Conservation (phyloP, 371 early-diverging fungal species). For the Rhizopus delemar region DNA sequence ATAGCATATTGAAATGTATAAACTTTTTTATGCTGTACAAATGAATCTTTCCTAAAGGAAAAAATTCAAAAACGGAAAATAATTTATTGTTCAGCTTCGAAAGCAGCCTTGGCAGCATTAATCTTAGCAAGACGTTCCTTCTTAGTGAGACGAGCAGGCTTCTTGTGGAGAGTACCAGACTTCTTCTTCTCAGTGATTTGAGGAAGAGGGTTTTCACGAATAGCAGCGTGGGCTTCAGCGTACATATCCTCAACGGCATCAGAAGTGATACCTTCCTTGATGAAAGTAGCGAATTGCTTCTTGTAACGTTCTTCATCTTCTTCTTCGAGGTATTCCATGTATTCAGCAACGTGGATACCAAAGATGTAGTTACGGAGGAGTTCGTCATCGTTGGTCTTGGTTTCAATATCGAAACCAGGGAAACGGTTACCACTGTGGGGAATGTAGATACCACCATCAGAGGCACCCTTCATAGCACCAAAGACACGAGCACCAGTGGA, state of each 20-base stretch:
- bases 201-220: slow-evolving; percentile 88
- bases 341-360: slow-evolving; percentile 98
- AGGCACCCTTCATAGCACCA: slow-evolving; percentile 99
- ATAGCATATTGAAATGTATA: too few species aligned
- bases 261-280: slow-evolving; percentile 89
- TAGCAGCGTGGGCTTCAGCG: slow-evolving; percentile 91
- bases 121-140: slow-evolving; percentile 90
- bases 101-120: slow-evolving; percentile 89
- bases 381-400: slow-evolving; percentile 95
- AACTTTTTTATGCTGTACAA: too few species aligned
- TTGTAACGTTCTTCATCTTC: slow-evolving; percentile 98
- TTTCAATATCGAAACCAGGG: slow-evolving; percentile 94
- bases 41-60: too few species aligned
- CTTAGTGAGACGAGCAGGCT: slow-evolving; percentile 67
- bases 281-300: slow-evolving; percentile 96
- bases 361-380: slow-evolving; percentile 97
- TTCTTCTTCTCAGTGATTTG: slow-evolving; percentile 76
- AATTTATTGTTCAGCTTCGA: slow-evolving; percentile 41
- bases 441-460: slow-evolving; percentile 99
- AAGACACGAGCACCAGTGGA: slow-evolving; percentile 99
- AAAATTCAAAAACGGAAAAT: background rate
- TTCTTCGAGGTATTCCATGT: slow-evolving; percentile 98
- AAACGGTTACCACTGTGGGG: slow-evolving; percentile 99
- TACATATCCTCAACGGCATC: slow-evolving; percentile 97
- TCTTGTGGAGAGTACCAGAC: slow-evolving; percentile 60